Percentiles rank a stretch among this genome's conserved stretches.
Evolutionary conservation across 441 rosid species (phyloP).

Genomic region (Euphorbia schlechtendalii): DNA sequence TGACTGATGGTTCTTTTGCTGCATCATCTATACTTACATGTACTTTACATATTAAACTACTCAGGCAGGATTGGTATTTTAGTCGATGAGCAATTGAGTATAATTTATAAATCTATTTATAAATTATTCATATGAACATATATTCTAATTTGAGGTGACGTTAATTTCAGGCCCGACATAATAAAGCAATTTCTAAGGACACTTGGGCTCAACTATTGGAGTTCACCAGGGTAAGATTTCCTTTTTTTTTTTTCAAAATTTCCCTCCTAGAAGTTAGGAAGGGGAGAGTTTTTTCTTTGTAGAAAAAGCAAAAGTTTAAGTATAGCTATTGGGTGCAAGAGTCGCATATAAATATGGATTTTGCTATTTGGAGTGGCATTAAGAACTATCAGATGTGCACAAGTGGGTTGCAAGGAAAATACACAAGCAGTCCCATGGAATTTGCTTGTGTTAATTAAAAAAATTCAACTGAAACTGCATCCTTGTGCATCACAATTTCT

Average conservation of each 20-base stretch:
- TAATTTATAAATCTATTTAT: background rate
- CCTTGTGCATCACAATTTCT: too few species aligned
- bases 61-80: background rate
- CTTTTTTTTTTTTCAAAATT: background rate
- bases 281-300: background rate
- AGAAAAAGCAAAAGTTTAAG: background rate
- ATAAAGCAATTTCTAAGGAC: constrained; percentile 92
- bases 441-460: too few species aligned
- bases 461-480: too few species aligned
- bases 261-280: background rate
- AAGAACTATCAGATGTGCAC: too few species aligned
- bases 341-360: background rate
- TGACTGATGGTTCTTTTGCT: background rate
- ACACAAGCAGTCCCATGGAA: too few species aligned
- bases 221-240: constrained; percentile 15
- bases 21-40: background rate
- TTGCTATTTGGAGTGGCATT: too few species aligned
- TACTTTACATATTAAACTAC: background rate
- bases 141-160: constrained; percentile 12
- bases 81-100: background rate
- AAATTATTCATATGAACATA: background rate
- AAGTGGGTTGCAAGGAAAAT: too few species aligned
- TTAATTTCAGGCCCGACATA: constrained; percentile 57
- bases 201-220: constrained; percentile 87
- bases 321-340: background rate